Percentiles rank a stretch among this genome's conserved stretches.
Evolutionary conservation across 345 rosid species (phyloP).

Genomic region (Draba incana): DNA sequence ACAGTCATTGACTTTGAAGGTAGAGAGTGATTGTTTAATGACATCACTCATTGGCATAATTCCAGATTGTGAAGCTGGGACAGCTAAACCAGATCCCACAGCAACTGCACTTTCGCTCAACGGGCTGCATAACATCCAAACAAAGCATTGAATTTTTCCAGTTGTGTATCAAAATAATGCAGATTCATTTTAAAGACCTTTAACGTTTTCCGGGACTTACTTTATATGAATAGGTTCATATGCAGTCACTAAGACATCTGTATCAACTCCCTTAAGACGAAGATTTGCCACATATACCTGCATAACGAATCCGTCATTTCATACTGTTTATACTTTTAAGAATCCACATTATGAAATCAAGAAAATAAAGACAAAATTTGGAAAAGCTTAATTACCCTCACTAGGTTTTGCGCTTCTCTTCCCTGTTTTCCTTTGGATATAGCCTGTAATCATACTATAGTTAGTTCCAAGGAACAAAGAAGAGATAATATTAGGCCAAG

Average conservation of each 20-base stretch:
- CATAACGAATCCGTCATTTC: conserved; percentile 11
- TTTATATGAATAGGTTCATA: conserved; percentile 72
- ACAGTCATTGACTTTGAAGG: conserved; percentile 77
- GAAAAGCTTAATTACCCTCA: conserved; percentile 49
- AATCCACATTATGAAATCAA: background rate
- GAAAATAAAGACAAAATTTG: background rate
- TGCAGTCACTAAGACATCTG: conserved; percentile 73
- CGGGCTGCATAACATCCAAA: conserved; percentile 50
- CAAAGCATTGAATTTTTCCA: background rate
- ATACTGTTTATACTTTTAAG: conserved; percentile 20
- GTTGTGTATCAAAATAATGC: background rate
- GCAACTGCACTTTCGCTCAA: conserved; percentile 70
- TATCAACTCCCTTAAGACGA: conserved; percentile 74
- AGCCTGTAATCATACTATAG: conserved; percentile 42
- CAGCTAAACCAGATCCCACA: conserved; percentile 75
- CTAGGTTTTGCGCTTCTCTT: conserved; percentile 83
- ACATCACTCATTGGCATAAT: conserved; percentile 64
- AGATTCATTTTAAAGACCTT: background rate
- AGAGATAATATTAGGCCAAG: background rate
- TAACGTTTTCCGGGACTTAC: conserved; percentile 46
- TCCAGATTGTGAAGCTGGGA: conserved; percentile 65
- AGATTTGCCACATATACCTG: conserved; percentile 83
- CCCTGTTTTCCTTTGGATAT: conserved; percentile 91
- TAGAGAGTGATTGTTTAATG: conserved; percentile 65
- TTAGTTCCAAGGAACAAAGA: no score